Base-by-base conservation (phyloP, 2,329 filamentous ascomycete genomes). In the Fusarium sp. region DNA sequence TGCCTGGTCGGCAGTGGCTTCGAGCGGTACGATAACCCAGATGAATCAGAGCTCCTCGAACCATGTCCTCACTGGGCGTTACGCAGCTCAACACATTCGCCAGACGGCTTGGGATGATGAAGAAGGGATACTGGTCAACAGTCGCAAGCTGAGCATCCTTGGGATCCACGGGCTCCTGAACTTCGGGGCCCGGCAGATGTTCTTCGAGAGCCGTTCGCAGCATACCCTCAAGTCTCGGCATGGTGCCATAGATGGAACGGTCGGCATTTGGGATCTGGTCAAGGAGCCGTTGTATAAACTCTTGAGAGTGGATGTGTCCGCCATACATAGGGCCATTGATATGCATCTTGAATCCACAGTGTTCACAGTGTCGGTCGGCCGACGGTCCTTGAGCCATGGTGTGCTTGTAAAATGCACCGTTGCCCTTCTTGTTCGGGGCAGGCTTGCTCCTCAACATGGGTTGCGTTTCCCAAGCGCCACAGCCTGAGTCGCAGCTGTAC, bases 261-360 rank as follows among this genome's bases (percentile, higher is more conserved):
- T 93, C 85, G 1, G 87, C 84, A 4, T 80, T 77, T 1, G 91
- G 87, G 9, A 97, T 81, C 53, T 89, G 84, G 38, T 87, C 84
- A 14, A 99, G 81, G 21, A 99, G 87, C 52, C 85, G 85, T 70
- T 90, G 84, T 59, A 99, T 87, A 71, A 97, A 99, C 2, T 87
- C 85, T 7, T 87, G 83, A 39, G 93, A 93, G 76, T 99, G 95
- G 9, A 99, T 79, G 17, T 90, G 90, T 1, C 95, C 95, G 31
- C 86, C 93, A 79, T 93, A 99, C 94, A 99, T 98, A 1, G 95
- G 95, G 2, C 95, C 95, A 5, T 88, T 90, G 13, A 98, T 75
- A 75, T 98, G 95, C 77, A 89, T 96, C 72, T 90, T 94, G 71
- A 84, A 87, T 9, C 89, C 91, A 72, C 95, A 99, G 73, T 98